Conservation (phyloP, 1,284 basidiomycete genomes). For the Heterobasidion irregulare region DNA sequence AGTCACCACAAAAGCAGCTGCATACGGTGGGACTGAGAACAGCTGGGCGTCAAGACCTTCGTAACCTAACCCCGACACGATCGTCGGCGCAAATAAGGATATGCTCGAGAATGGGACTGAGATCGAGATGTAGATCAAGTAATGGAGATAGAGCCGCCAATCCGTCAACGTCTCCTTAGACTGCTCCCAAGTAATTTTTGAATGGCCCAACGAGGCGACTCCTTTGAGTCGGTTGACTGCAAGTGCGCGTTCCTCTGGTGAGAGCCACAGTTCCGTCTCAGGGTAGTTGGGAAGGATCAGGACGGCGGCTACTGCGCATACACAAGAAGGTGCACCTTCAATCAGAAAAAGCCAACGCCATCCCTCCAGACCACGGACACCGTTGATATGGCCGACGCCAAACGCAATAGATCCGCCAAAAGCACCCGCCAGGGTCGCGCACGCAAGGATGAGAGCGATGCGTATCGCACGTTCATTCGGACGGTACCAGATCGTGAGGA, state of each 20-base stretch:
- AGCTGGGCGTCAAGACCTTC: constrained; percentile 39
- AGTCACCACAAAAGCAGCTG: constrained; percentile 26
- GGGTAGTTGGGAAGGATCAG: constrained; percentile 37
- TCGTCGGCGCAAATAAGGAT: constrained; percentile 27
- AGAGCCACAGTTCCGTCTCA: constrained; percentile 32
- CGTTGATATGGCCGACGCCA: constrained; percentile 26
- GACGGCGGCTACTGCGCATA: constrained; percentile 28
- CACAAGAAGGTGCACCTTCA: constrained; percentile 35
- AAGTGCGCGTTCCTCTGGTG: constrained; percentile 21
- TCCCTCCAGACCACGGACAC: constrained; percentile 20
- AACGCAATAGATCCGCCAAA: constrained; percentile 35
- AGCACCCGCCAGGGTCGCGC: constrained; percentile 31
- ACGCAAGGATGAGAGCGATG: constrained; percentile 29
- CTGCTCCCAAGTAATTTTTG: constrained; percentile 19
- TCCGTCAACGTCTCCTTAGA: constrained; percentile 20
- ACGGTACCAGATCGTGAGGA: constrained; percentile 31
- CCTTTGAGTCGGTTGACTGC: constrained; percentile 19
- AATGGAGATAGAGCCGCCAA: constrained; percentile 23
- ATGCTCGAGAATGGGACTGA: constrained; percentile 26
- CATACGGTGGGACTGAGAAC: constrained; percentile 49
- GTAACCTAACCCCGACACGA: constrained; percentile 34
- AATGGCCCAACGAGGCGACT: constrained; percentile 19
- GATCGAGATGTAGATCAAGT: constrained; percentile 22
- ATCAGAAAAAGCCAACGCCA: constrained; percentile 38
- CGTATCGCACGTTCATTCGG: constrained; percentile 30